Base-by-base conservation (phyloP, 768 basidiomycete genomes). In the Termitomyces eurrhizus region DNA sequence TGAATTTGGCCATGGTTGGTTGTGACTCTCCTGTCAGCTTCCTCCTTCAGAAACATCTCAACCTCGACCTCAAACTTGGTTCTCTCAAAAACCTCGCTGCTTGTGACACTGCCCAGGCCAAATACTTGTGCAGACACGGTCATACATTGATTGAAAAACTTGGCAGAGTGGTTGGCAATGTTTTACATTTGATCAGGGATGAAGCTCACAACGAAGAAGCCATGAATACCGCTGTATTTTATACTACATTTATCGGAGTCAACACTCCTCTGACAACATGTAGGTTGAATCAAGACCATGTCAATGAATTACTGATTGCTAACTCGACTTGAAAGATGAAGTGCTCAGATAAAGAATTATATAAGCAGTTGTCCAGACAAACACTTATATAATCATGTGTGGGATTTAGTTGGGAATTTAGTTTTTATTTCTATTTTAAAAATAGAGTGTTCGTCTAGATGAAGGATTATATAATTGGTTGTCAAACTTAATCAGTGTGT, bases 181-280 rank as follows among this genome's bases (percentile, higher is more conserved):
- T 14, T 14, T 1, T 12, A 24, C 24, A 21, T 12, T 39, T 18
- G 39, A 21, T 48, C 21, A 21, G 33, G 35, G 39, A 49, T 33
- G 66, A 77, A 26, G 77, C 79, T 46, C 75, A 77, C 62, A 82
- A 80, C 60, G 72, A 75, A 56, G 69, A 65, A 18, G 70, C 74
- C 52, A 57, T 64, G 41, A 73, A 77, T 54, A 66, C 71, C 58
- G 72, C 69, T 16, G 72, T 79, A 12, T 69, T 70, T 44, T 85
- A 86, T 69, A 68, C 76, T 49, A 74, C 81, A 1, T 64, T 72
- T 14, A 77, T 85, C 35, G 80, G 77, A 12, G 76, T 88, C 33
- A 86, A 87, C 53, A 79, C 65, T 63, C 86, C 85, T 0, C 69
- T 81, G 21, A 86, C 82, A 5, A 69, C 63, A 24, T 86, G 84